Conservation (phyloP, 2,329 filamentous ascomycete genomes). For the Pezicula carpinea region DNA sequence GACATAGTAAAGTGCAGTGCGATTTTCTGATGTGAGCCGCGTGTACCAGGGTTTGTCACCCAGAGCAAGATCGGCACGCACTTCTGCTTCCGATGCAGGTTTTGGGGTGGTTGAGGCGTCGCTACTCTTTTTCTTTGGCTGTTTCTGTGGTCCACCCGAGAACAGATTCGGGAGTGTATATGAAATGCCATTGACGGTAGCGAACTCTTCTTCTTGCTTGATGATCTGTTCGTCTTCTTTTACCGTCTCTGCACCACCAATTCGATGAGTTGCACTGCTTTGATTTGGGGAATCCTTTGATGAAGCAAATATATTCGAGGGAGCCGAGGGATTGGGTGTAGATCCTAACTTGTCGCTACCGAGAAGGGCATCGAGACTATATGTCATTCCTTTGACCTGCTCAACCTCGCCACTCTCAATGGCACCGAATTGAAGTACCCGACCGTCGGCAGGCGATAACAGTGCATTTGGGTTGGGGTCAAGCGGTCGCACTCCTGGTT, state of each 20-base stretch:
- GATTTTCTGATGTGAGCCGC: slow-evolving; percentile 55
- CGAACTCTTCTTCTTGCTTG: slow-evolving; percentile 85
- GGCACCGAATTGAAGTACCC: slow-evolving; percentile 83
- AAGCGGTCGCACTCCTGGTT: slow-evolving; percentile 80
- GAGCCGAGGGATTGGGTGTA: slow-evolving; percentile 22
- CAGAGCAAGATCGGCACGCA: slow-evolving; percentile 76
- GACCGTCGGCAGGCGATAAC: slow-evolving; percentile 84
- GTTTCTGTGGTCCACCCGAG: slow-evolving; percentile 56
- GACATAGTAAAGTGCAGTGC: slow-evolving; percentile 80
- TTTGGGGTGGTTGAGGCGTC: slow-evolving; percentile 71
- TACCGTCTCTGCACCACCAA: slow-evolving; percentile 11
- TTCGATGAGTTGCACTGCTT: slow-evolving; percentile 20
- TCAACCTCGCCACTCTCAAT: slow-evolving; percentile 95
- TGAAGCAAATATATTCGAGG: slow-evolving; percentile 44
- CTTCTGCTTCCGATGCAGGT: slow-evolving; percentile 72
- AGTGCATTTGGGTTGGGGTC: slow-evolving; percentile 77
- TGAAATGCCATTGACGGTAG: slow-evolving; percentile 87
- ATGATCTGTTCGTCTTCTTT: slow-evolving; percentile 57
- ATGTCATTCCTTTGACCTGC: slow-evolving; percentile 98
- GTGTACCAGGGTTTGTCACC: slow-evolving; percentile 68
- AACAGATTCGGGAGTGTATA: slow-evolving; percentile 88
- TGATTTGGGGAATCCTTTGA: slow-evolving; percentile 15
- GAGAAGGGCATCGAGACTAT: slow-evolving; percentile 87
- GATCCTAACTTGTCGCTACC: slow-evolving; percentile 56
- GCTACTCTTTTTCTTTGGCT: slow-evolving; percentile 40